phyloP scores from a whole-genome alignment of 768 basidiomycete genomes.

The Phlebiopsis gigantea region DNA sequence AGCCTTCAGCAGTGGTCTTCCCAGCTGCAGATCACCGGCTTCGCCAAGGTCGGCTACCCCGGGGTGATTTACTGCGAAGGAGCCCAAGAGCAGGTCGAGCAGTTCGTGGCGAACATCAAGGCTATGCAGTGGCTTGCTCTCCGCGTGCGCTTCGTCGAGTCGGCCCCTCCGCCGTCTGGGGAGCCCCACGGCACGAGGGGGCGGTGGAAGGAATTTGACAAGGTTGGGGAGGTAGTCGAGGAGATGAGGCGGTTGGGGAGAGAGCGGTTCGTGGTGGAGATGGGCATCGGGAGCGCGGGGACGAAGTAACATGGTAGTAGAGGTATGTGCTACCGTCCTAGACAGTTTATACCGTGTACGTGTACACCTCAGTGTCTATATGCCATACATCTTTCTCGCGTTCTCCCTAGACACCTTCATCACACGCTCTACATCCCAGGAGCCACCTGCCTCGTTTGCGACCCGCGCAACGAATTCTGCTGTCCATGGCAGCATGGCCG shows the following conservation, averaged over 20 bases:
- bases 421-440: slow-evolving; percentile 51
- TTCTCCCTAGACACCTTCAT: slow-evolving; percentile 62
- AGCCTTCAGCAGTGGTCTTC: slow-evolving; percentile 52
- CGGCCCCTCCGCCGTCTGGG: slow-evolving; percentile 20
- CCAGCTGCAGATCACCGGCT: slow-evolving; percentile 51
- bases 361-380: slow-evolving; percentile 11
- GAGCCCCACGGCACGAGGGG: not conserved
- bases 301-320: not conserved
- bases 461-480: slow-evolving; percentile 64
- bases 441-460: slow-evolving; percentile 30
- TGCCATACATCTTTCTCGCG: slow-evolving; percentile 55
- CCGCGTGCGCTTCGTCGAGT: slow-evolving; percentile 55
- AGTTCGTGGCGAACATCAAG: slow-evolving; percentile 63
- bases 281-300: slow-evolving; percentile 48
- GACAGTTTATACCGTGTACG: too few relatives aligned
- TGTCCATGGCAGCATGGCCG: slow-evolving; percentile 83
- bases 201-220: slow-evolving; percentile 45
- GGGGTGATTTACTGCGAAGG: slow-evolving; percentile 74
- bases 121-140: slow-evolving; percentile 78
- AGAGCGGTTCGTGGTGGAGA: slow-evolving; percentile 51
- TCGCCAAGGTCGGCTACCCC: slow-evolving; percentile 72
- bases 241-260: slow-evolving; percentile 57
- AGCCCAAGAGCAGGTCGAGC: slow-evolving; percentile 42
- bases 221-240: slow-evolving; percentile 53
- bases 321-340: not conserved